Percentiles rank a stretch among this genome's conserved stretches.
These are phyloP conservation scores for Botrytis hyacinthi DNA, from an alignment of 2,329 filamentous ascomycete species.

Conservation along the genomic window DNA sequence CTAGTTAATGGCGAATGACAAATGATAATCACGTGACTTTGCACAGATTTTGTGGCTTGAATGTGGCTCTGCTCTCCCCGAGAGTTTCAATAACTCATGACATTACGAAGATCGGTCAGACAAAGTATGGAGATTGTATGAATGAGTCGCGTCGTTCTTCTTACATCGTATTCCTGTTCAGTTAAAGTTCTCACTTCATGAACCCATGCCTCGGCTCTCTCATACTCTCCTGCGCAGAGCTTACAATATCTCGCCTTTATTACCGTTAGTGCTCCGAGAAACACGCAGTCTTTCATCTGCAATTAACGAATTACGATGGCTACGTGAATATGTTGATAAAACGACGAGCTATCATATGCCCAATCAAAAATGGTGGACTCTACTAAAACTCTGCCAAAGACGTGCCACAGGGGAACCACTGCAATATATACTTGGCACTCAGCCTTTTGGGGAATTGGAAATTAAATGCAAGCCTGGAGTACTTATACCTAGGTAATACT, in stretches of 20 bases:
- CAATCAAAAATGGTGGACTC: constrained; percentile 25
- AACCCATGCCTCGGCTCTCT: constrained; percentile 60
- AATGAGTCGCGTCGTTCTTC: not conserved
- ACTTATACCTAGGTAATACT: constrained; percentile 70
- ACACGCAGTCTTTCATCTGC: constrained; percentile 64
- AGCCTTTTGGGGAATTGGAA: constrained; percentile 83
- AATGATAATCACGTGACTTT: not conserved
- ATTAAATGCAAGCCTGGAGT: constrained; percentile 75
- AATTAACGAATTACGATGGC: constrained; percentile 70
- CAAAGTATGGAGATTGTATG: not conserved
- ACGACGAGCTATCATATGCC: not conserved
- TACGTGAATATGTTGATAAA: constrained; percentile 56
- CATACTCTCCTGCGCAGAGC: constrained; percentile 57
- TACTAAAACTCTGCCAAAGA: constrained; percentile 47
- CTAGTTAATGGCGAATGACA: not conserved
- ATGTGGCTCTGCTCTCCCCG: not conserved
- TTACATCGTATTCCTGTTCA: not conserved
- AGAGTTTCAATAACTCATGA: not conserved
- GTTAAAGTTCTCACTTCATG: not conserved
- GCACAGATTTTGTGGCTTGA: not conserved
- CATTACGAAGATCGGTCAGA: not conserved
- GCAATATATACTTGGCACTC: constrained; percentile 84
- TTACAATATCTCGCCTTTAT: constrained; percentile 51
- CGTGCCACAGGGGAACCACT: constrained; percentile 68
- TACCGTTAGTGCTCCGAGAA: constrained; percentile 60